Base-by-base conservation (phyloP, 2,329 filamentous ascomycete genomes). In the Penicillium sp. region DNA sequence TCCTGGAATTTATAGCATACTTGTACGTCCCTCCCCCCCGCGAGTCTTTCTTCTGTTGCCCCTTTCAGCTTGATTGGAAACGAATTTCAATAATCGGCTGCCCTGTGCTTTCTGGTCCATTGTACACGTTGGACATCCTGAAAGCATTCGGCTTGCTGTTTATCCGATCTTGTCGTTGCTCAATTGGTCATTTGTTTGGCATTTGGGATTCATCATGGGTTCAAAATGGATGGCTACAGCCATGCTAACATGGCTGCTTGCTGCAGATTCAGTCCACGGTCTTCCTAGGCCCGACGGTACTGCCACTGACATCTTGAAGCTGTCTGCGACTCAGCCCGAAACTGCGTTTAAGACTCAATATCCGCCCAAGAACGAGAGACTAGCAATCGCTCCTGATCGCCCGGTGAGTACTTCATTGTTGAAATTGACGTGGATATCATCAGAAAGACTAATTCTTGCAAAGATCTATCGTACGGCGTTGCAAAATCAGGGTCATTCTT, bases 201-300 rank as follows among this genome's bases (percentile, higher is more conserved):
- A 50, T 44, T 45, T 29, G 28, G 36, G 24, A 28, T 46, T 21
- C 21, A 41, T 13, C 13, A 53, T 52, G 47, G 47, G 47, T 26
- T 52, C 52, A 26, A 58, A 51, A 53, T 68, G 60, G 66, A 60
- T 60, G 48, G 53, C 57, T n/a, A 51, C 60, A 51, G 53, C 60
- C 36, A 57, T 72, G 62, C 71, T 74, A 61, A 74, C 63, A 52
- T 70, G 69, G 65, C 58, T 70, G 49, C 57, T 72, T 34, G 58
- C 63, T 26, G 54, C 65, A 64, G 65, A 67, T 41, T 59, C 56
- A 51, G 65, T 61, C 26, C 46, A 60, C 38, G 61, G 61, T 49
- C 56, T 64, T 28, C 70, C 70, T 1, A 58, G 47, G 44, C 47
- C 51, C n/a, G 48, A 53, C 31, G 55, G 52, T 28, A 57, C 36